Base-by-base conservation (phyloP, 768 basidiomycete species). In the Pleurotus pulmonarius region DNA sequence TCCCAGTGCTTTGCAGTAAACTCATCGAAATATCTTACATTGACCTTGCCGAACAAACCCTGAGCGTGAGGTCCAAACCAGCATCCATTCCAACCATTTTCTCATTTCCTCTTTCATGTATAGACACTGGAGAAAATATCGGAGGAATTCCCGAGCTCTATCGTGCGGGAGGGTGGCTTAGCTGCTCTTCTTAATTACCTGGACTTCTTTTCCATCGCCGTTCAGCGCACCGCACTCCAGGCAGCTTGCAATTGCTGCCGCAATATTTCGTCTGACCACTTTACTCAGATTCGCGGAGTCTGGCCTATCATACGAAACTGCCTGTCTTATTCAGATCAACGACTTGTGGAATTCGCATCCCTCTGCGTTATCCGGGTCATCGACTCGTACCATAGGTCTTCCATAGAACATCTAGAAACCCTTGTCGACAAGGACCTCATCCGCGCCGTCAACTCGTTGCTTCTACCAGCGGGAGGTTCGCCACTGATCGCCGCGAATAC, bases 101-200 rank as follows among this genome's bases (percentile, higher is more conserved):
- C n/a, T 56, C 9, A 54, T 59, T 1, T 8, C 11, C 11, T 34
- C 29, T 46, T 26, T 2, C 5, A 2, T 48, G 3, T 38, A 11
- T 67, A 98, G 96, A 99, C 96, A 0, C 77, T 97, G 76, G 93
- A 98, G 75, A 99, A 99, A 75, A 95, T 99, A 37, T 96, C 96
- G 3, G 94, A 96, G 68, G 97, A 98, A 70, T 95, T 94, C 62
- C 95, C 97, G 0, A 89, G 90, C 61, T 86, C 94, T 13, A 97
- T 99, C 63, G 94, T 97, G 20, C 87, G 94, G 55, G 97, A 98
- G 74, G 94, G 94, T 51, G 97, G 97, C 24, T 79, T 99, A 16
- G 85, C 90, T 8, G 95, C 96, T 24, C 76, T 98, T 39, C 83
- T 98, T 64, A 94, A 92, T 68, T 98, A 92, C 71, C 86, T 99